phyloP scores from a whole-genome alignment of 768 basidiomycete genomes.

The Cyclocybe cylindracea region DNA sequence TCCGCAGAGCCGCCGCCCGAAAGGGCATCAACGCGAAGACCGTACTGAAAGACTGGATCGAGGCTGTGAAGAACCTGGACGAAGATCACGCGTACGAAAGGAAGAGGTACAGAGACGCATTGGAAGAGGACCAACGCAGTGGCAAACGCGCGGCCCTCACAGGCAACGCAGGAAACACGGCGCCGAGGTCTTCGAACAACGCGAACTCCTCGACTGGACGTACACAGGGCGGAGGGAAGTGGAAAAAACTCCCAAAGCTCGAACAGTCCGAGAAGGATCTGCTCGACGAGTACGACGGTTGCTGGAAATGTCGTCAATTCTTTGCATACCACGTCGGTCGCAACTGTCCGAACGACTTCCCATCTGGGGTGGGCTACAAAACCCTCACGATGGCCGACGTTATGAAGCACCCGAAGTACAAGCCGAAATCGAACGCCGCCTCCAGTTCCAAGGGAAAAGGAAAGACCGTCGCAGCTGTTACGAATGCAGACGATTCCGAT shows the following conservation, averaged over 20 bases:
- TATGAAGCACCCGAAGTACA: not conserved
- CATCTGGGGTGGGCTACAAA: not conserved
- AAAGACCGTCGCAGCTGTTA: conserved; percentile 1
- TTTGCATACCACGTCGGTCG: conserved; percentile 12
- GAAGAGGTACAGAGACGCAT: too few relatives aligned
- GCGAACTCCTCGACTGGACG: conserved; percentile 4
- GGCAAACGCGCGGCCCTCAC: not conserved
- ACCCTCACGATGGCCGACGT: not conserved
- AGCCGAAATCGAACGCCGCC: not conserved
- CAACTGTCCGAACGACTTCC: conserved; percentile 17
- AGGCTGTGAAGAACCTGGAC: too few relatives aligned
- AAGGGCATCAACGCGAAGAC: too few relatives aligned
- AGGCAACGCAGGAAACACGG: not conserved
- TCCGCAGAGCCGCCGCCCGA: too few relatives aligned
- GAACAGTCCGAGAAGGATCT: too few relatives aligned
- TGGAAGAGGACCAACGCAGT: too few relatives aligned
- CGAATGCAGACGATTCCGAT: not conserved
- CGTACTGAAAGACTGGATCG: too few relatives aligned
- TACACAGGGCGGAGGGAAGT: too few relatives aligned
- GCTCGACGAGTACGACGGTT: too few relatives aligned
- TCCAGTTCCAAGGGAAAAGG: not conserved
- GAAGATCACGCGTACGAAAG: too few relatives aligned
- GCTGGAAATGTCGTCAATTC: too few relatives aligned
- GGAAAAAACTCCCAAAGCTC: too few relatives aligned
- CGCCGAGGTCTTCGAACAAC: conserved; percentile 23